Evolutionary conservation across 164 flowering plant species (phyloP).

Genomic region (Platanus orientalis): DNA sequence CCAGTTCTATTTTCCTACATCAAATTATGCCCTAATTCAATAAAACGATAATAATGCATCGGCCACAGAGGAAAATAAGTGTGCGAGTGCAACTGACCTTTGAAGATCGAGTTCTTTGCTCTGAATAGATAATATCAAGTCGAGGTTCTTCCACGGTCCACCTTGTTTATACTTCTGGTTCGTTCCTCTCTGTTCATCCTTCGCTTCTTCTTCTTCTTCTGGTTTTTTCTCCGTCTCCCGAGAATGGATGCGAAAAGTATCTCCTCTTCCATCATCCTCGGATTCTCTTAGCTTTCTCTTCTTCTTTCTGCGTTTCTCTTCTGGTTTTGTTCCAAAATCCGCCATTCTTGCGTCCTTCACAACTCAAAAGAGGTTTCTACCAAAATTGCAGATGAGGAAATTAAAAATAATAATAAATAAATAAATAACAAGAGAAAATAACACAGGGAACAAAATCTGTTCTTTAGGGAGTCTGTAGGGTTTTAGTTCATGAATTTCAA

Average conservation of each 20-base stretch:
- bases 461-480: too few species aligned
- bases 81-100: conserved; percentile 33
- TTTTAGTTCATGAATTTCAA: too few species aligned
- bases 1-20: conserved; percentile 75
- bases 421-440: too few species aligned
- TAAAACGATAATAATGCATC: background rate
- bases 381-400: background rate
- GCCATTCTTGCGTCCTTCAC: conserved; percentile 23
- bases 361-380: background rate
- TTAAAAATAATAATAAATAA: too few species aligned
- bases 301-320: conserved; percentile 18
- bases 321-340: conserved; percentile 12
- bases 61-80: background rate
- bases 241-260: conserved; percentile 8
- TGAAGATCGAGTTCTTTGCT: conserved; percentile 32
- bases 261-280: conserved; percentile 8
- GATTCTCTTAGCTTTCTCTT: conserved; percentile 28
- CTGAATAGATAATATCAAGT: conserved; percentile 48
- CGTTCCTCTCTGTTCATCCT: background rate
- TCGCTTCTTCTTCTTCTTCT: conserved; percentile 8
- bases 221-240: conserved; percentile 5
- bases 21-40: conserved; percentile 4
- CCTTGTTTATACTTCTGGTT: background rate
- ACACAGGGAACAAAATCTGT: too few species aligned
- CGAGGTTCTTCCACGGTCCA: conserved; percentile 54